These are phyloP conservation scores for Argentina anserina DNA, from an alignment of 306 rosid genomes.

Conservation along the genomic window DNA sequence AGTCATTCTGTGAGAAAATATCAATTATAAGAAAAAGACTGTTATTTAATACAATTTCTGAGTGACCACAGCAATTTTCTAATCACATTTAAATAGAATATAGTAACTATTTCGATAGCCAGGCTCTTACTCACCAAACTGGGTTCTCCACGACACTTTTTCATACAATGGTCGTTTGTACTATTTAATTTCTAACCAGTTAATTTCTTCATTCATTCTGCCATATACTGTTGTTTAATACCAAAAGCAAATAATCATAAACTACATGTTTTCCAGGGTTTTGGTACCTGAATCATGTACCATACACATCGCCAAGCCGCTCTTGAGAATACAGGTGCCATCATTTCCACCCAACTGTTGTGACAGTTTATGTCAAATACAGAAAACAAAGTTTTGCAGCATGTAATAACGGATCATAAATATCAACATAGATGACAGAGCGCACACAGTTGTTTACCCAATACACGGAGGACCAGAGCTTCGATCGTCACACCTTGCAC, in stretches of 20 bases:
- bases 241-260: background rate
- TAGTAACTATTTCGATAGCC: background rate
- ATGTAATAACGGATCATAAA: conserved; percentile 11
- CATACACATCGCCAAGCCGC: conserved; percentile 82
- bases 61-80: background rate
- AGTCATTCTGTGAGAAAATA: conserved; percentile 67
- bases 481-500: conserved; percentile 59
- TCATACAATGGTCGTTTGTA: background rate
- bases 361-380: conserved; percentile 21
- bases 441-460: conserved; percentile 45
- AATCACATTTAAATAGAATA: background rate
- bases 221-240: background rate
- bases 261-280: background rate
- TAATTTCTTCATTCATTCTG: background rate
- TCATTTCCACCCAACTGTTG: conserved; percentile 96
- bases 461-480: conserved; percentile 81
- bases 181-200: background rate
- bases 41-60: background rate
- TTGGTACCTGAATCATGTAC: conserved; percentile 86
- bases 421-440: conserved; percentile 1
- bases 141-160: background rate
- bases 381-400: conserved; percentile 9
- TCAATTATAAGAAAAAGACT: conserved; percentile 23
- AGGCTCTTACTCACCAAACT: background rate
- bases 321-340: conserved; percentile 93